Evolutionary conservation across 352 stramenopile genomes (phyloP).

Genomic region (Globisporangium yorkense): DNA sequence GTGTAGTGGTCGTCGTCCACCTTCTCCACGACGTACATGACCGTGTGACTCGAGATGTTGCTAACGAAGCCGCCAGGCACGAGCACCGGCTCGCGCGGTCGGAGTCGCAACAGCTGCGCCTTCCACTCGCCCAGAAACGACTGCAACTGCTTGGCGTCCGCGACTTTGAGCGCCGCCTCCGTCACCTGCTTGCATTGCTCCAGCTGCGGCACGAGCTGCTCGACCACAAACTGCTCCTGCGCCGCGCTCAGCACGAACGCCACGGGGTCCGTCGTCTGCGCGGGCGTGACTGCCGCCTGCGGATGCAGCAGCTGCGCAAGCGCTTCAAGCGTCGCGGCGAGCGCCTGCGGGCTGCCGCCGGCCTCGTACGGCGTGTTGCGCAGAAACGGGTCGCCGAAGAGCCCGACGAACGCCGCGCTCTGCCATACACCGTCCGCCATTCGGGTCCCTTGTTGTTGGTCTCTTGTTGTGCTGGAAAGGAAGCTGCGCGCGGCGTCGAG

Average conservation of each 20-base stretch:
- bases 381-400: conserved; percentile 79
- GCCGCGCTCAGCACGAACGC: conserved; percentile 39
- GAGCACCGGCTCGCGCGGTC: conserved; percentile 40
- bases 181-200: conserved; percentile 41
- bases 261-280: conserved; percentile 18
- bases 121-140: conserved; percentile 69
- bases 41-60: conserved; percentile 61
- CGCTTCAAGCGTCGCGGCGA: conserved; percentile 40
- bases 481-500: too few relatives aligned
- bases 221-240: conserved; percentile 48
- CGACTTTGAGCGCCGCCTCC: conserved; percentile 50
- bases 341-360: conserved; percentile 58
- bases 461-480: not conserved
- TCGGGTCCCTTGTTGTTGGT: not conserved
- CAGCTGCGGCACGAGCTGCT: conserved; percentile 50
- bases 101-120: conserved; percentile 33
- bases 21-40: conserved; percentile 85
- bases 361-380: conserved; percentile 73
- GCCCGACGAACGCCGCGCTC: conserved; percentile 54
- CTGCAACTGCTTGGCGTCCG: conserved; percentile 60
- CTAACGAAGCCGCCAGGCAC: conserved; percentile 78
- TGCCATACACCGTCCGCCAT: conserved; percentile 47
- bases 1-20: conserved; percentile 45
- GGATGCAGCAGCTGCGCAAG: conserved; percentile 35
- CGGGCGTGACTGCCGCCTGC: conserved; percentile 8